Conservation (phyloP, 2,329 filamentous ascomycete genomes). For the Capronia coronata region DNA sequence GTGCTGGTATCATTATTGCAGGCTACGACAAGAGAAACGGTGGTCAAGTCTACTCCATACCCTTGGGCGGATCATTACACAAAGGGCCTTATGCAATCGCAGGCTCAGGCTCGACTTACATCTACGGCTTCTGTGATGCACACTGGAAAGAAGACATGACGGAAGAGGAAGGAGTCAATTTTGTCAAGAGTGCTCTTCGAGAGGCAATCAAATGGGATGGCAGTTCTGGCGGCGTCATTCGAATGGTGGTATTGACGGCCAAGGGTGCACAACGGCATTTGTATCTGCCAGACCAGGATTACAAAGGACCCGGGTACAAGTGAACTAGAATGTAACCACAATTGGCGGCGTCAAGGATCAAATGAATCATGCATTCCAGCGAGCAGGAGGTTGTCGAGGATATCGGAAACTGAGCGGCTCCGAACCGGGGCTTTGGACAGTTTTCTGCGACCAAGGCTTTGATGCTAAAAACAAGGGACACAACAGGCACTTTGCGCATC, state of each 20-base stretch:
- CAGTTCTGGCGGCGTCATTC: slow-evolving; percentile 94
- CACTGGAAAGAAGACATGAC: slow-evolving; percentile 96
- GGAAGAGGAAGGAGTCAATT: slow-evolving; percentile 79
- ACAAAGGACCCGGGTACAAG: slow-evolving; percentile 63
- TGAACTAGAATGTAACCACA: slow-evolving; percentile 5
- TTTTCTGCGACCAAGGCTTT: too few relatives aligned
- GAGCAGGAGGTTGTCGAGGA: not conserved
- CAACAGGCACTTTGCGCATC: too few relatives aligned
- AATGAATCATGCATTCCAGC: slow-evolving; percentile 22
- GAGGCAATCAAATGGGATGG: slow-evolving; percentile 99
- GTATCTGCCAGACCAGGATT: slow-evolving; percentile 89
- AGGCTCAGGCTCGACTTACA: slow-evolving; percentile 96
- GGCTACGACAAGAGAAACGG: slow-evolving; percentile 93
- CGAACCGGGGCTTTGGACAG: too few relatives aligned
- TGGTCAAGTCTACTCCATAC: slow-evolving; percentile 96
- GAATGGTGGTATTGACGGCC: slow-evolving; percentile 91
- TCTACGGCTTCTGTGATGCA: slow-evolving; percentile 96
- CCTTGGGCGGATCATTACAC: slow-evolving; percentile 91
- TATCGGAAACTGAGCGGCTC: too few relatives aligned
- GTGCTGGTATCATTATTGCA: slow-evolving; percentile 96
- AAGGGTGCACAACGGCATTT: slow-evolving; percentile 86
- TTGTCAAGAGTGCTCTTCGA: slow-evolving; percentile 82
- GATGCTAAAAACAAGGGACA: too few relatives aligned
- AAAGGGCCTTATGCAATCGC: slow-evolving; percentile 95
- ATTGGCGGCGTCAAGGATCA: slow-evolving; percentile 29